Evolutionary conservation across 1,284 basidiomycete species (phyloP).

Genomic region (Ceratobasidium sp.): DNA sequence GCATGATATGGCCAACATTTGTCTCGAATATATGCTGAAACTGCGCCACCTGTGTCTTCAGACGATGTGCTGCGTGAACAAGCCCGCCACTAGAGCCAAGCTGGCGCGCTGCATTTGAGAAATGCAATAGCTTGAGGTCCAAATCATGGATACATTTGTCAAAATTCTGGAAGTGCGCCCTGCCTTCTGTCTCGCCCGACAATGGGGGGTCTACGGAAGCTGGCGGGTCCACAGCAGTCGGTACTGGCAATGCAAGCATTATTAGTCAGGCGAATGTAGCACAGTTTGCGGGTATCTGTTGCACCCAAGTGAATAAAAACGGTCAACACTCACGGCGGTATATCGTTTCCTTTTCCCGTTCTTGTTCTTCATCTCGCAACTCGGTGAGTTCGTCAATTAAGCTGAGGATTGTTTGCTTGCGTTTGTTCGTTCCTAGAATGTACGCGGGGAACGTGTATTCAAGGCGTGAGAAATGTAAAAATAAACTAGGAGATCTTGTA

Average conservation of each 20-base stretch:
- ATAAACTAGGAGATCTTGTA: too few species aligned
- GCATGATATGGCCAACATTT: slow-evolving; percentile 42
- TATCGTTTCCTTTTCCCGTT: slow-evolving; percentile 54
- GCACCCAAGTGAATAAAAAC: too few species aligned
- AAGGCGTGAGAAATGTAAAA: too few species aligned
- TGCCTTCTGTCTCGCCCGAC: slow-evolving; percentile 12
- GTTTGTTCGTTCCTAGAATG: slow-evolving; percentile 53
- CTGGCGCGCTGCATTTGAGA: slow-evolving; percentile 48
- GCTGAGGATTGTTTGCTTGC: slow-evolving; percentile 74
- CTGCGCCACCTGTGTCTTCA: slow-evolving; percentile 45
- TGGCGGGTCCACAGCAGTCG: background rate
- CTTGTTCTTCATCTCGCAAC: slow-evolving; percentile 59
- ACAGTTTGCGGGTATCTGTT: too few species aligned
- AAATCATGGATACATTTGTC: slow-evolving; percentile 25
- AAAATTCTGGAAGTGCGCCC: slow-evolving; percentile 27
- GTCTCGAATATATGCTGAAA: slow-evolving; percentile 49
- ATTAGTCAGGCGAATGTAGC: too few species aligned
- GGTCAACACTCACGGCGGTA: slow-evolving; percentile 40
- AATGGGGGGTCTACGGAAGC: background rate
- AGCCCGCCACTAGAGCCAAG: slow-evolving; percentile 49
- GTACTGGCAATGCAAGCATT: too few species aligned
- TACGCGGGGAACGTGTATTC: too few species aligned
- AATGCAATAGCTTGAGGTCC: slow-evolving; percentile 47
- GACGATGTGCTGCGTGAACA: slow-evolving; percentile 46
- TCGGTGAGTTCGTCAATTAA: slow-evolving; percentile 70